These are phyloP conservation scores for Talaromyces marneffei DNA, from an alignment of 2,329 filamentous ascomycete genomes.

Conservation along the genomic window DNA sequence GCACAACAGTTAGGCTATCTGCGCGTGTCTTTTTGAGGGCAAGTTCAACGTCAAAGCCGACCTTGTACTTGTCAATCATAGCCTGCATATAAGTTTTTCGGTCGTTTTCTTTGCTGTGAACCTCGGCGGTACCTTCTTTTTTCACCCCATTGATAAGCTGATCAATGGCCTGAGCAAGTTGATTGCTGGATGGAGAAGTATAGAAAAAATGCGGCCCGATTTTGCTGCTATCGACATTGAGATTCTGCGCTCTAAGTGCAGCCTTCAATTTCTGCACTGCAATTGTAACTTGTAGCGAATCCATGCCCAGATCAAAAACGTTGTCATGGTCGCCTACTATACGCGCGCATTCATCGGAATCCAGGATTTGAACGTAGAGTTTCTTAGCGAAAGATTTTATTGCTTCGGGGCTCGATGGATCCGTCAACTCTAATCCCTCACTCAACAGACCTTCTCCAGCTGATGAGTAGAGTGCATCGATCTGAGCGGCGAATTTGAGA, in stretches of 20 bases:
- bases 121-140: not conserved
- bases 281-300: constrained; percentile 15
- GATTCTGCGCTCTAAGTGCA: constrained; percentile 6
- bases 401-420: not conserved
- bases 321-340: constrained; percentile 11
- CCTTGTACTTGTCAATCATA: constrained; percentile 11
- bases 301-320: constrained; percentile 16
- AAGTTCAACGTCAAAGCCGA: not conserved
- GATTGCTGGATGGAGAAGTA: constrained; percentile 7
- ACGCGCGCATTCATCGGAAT: not conserved
- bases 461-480: constrained; percentile 15
- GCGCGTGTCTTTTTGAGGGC: not conserved
- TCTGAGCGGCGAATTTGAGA: constrained; percentile 12
- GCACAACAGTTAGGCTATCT: constrained; percentile 22
- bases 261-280: constrained; percentile 12
- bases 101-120: not conserved
- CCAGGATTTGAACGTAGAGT: constrained; percentile 7
- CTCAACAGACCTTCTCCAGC: constrained; percentile 8
- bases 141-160: constrained; percentile 1
- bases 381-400: not conserved
- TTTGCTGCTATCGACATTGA: constrained; percentile 3
- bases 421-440: constrained; percentile 1
- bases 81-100: constrained; percentile 5
- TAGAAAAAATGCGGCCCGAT: constrained; percentile 15
- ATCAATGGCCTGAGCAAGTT: constrained; percentile 13